These are phyloP conservation scores for Pleurotus tuoliensis DNA, from an alignment of 768 basidiomycete species.

Conservation along the genomic window DNA sequence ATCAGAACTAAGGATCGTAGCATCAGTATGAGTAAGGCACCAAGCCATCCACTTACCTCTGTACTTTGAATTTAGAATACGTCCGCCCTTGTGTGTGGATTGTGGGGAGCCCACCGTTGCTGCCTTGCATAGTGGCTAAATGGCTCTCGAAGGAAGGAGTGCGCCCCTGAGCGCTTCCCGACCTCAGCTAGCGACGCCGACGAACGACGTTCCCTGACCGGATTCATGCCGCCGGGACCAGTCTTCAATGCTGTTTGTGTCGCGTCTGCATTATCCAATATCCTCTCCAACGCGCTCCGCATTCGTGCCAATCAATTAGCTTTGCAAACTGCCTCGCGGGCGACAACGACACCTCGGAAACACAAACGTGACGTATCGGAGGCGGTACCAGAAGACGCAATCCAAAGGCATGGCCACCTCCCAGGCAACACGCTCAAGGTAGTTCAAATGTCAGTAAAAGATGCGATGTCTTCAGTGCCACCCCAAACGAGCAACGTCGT, in stretches of 20 bases:
- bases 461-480: too few species aligned
- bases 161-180: neutral
- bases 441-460: too few species aligned
- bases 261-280: slow-evolving; percentile 52
- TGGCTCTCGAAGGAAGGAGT: too few species aligned
- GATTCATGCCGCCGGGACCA: slow-evolving; percentile 63
- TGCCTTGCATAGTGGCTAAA: neutral
- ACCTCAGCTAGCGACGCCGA: neutral
- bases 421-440: neutral
- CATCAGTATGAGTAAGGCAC: neutral
- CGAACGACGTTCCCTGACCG: neutral
- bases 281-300: slow-evolving; percentile 59
- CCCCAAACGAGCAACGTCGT: too few species aligned
- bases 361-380: neutral
- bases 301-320: slow-evolving; percentile 45
- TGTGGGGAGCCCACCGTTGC: neutral
- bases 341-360: slow-evolving; percentile 1
- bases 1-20: slow-evolving; percentile 50
- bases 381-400: neutral
- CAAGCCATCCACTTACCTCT: neutral
- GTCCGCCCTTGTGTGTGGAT: neutral
- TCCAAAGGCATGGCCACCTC: neutral
- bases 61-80: neutral
- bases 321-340: slow-evolving; percentile 10
- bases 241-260: slow-evolving; percentile 74